These are phyloP conservation scores for Gossypium australe DNA, from an alignment of 345 rosid species.

Conservation along the genomic window DNA sequence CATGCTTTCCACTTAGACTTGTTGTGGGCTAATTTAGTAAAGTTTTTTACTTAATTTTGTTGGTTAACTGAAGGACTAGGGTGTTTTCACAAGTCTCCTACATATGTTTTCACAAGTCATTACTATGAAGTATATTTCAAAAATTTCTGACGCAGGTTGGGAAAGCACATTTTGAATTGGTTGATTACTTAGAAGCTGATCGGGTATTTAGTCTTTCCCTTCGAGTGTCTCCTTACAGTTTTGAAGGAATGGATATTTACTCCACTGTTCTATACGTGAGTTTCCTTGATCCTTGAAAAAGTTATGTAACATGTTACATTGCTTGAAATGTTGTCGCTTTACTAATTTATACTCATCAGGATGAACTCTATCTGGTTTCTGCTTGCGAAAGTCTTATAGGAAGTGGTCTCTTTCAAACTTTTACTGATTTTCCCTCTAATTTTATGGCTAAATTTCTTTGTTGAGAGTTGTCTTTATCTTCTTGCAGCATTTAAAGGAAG, in stretches of 20 bases:
- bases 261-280: conserved; percentile 95
- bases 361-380: neutral
- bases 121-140: neutral
- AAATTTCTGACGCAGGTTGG: conserved; percentile 60
- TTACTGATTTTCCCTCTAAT: neutral
- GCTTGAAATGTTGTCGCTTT: neutral
- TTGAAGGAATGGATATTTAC: conserved; percentile 95
- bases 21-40: neutral
- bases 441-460: conserved; percentile 4
- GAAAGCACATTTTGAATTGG: conserved; percentile 76
- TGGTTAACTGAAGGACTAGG: neutral
- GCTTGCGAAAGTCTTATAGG: neutral
- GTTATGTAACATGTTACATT: neutral
- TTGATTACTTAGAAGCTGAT: conserved; percentile 88
- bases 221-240: conserved; percentile 70
- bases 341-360: neutral
- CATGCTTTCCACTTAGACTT: neutral
- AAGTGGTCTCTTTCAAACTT: neutral
- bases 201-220: conserved; percentile 79
- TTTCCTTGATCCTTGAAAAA: conserved; percentile 16
- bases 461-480: conserved; percentile 4
- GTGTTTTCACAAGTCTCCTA: neutral
- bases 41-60: neutral
- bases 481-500: conserved; percentile 94
- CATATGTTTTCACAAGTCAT: neutral